Conservation (phyloP, 164 flowering plant species). For the Berberis vulgaris region DNA sequence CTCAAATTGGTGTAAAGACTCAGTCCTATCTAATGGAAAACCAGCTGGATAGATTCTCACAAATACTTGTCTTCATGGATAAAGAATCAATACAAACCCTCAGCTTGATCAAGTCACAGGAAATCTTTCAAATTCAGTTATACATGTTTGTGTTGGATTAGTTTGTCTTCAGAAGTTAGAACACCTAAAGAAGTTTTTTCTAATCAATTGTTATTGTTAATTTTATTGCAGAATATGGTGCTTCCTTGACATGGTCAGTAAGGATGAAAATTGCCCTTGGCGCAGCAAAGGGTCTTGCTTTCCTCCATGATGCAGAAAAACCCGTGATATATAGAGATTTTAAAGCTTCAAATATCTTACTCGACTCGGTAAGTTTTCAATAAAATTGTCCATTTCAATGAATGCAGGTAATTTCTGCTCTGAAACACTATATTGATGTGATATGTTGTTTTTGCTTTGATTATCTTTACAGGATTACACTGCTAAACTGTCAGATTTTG, state of each 20-base stretch:
- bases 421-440: not conserved
- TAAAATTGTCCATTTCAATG: not conserved
- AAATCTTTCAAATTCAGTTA: no score
- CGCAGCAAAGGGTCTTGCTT: slow-evolving; percentile 84
- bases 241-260: slow-evolving; percentile 65
- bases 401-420: not conserved
- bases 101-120: no score
- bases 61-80: no score
- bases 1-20: no score
- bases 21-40: no score
- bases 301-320: slow-evolving; percentile 69
- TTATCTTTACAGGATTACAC: slow-evolving; percentile 48
- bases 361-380: slow-evolving; percentile 49
- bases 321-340: slow-evolving; percentile 83
- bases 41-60: no score
- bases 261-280: slow-evolving; percentile 77
- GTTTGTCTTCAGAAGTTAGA: no score
- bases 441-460: not conserved
- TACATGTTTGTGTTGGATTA: no score
- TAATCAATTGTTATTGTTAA: not conserved
- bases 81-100: no score
- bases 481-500: slow-evolving; percentile 85
- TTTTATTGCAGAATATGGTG: slow-evolving; percentile 41
- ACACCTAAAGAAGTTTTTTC: not conserved
- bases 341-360: slow-evolving; percentile 73